Percentiles rank a stretch among this genome's conserved stretches.
These are phyloP conservation scores for Vaccinium vitisidaea DNA, from an alignment of 148 eudicot genomes.

Conservation along the genomic window DNA sequence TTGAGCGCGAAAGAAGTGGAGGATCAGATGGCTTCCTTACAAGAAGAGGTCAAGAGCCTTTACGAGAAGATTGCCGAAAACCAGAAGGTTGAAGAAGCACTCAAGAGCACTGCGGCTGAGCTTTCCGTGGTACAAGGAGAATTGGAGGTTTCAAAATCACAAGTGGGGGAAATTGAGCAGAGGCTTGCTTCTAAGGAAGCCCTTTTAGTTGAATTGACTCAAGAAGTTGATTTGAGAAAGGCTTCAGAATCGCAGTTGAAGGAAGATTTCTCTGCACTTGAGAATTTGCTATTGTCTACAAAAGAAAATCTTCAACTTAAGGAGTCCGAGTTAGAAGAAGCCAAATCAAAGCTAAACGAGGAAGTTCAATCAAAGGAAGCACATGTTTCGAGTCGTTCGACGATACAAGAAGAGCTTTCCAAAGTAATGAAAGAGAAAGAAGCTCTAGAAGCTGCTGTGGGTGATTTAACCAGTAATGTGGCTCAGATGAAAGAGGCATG, in stretches of 20 bases:
- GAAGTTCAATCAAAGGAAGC: conserved; percentile 41
- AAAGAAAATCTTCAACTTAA: conserved; percentile 47
- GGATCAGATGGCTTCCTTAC: conserved; percentile 46
- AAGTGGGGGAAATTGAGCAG: conserved; percentile 32
- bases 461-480: conserved; percentile 34
- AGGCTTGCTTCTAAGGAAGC: conserved; percentile 41
- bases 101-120: conserved; percentile 38
- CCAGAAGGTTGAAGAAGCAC: conserved; percentile 53
- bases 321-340: conserved; percentile 44
- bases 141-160: conserved; percentile 41
- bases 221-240: conserved; percentile 52
- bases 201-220: conserved; percentile 31
- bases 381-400: conserved; percentile 14
- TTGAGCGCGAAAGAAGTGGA: conserved; percentile 53
- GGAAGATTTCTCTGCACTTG: conserved; percentile 40
- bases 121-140: conserved; percentile 40
- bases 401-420: conserved; percentile 36
- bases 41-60: conserved; percentile 50
- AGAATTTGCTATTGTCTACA: conserved; percentile 32
- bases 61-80: conserved; percentile 54
- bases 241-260: conserved; percentile 50
- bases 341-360: conserved; percentile 43
- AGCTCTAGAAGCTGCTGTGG: conserved; percentile 43
- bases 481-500: conserved; percentile 44
- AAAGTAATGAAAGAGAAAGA: conserved; percentile 35